Evolutionary conservation across 257 asterid species (phyloP).

Genomic region (Ilex aquifolium): DNA sequence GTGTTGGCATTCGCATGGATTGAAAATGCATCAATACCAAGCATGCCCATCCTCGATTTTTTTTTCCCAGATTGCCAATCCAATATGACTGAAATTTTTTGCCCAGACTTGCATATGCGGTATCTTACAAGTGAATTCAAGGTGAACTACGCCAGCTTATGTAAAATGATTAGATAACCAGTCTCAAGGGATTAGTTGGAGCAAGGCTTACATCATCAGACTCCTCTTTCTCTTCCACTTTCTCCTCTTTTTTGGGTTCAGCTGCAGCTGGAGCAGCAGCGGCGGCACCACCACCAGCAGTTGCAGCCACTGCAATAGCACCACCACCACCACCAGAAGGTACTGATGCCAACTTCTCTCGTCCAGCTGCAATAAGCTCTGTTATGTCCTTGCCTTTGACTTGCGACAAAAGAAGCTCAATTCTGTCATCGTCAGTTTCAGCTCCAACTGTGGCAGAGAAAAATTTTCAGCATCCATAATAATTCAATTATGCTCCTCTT

Average conservation of each 20-base stretch:
- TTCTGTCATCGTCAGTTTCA: constrained; percentile 36
- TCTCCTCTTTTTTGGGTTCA: constrained; percentile 52
- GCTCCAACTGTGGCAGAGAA: constrained; percentile 39
- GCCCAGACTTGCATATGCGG: too few relatives aligned
- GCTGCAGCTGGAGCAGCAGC: constrained; percentile 42
- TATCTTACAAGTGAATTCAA: too few relatives aligned
- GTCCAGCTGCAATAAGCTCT: constrained; percentile 50
- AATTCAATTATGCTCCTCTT: too few relatives aligned
- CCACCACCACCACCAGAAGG: constrained; percentile 65
- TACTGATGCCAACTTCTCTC: constrained; percentile 54
- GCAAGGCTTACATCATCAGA: constrained; percentile 43
- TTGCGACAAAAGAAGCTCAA: constrained; percentile 42
- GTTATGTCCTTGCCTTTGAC: constrained; percentile 48
- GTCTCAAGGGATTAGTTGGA: background rate
- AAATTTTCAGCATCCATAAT: background rate
- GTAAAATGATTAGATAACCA: background rate
- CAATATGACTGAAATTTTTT: too few relatives aligned
- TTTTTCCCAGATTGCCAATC: too few relatives aligned
- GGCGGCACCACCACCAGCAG: constrained; percentile 16
- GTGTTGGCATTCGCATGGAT: too few relatives aligned
- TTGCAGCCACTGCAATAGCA: constrained; percentile 28
- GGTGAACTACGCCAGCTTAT: too few relatives aligned
- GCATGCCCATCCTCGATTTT: too few relatives aligned
- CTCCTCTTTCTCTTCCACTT: constrained; percentile 54
- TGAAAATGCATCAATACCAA: too few relatives aligned